Percentiles rank a stretch among this genome's conserved stretches.
Evolutionary conservation across 768 basidiomycete species (phyloP).

Genomic region (Leccinellum albellum): DNA sequence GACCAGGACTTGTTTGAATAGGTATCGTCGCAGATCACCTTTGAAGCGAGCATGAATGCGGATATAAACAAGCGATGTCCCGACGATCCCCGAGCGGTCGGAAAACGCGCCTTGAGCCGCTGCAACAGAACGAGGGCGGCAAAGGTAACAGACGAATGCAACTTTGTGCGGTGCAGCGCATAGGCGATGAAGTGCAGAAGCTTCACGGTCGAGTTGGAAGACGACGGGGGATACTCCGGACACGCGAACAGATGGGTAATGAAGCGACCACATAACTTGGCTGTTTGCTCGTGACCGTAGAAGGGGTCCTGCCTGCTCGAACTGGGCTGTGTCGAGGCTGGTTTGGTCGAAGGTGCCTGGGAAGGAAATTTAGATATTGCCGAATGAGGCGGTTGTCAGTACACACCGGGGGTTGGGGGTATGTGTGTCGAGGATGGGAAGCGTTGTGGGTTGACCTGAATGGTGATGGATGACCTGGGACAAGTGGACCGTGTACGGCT

Average conservation of each 20-base stretch:
- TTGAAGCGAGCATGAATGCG: constrained; percentile 69
- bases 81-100: constrained; percentile 70
- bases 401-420: constrained; percentile 29
- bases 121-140: constrained; percentile 48
- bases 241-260: constrained; percentile 85
- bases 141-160: constrained; percentile 49
- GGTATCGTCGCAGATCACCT: constrained; percentile 91
- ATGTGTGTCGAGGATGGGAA: constrained; percentile 26
- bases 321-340: constrained; percentile 28
- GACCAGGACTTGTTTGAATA: constrained; percentile 93
- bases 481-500: constrained; percentile 30
- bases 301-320: constrained; percentile 26
- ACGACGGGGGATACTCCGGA: constrained; percentile 68
- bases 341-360: constrained; percentile 28
- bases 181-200: constrained; percentile 66
- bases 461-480: constrained; percentile 27
- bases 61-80: constrained; percentile 71
- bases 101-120: constrained; percentile 67
- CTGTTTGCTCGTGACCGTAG: constrained; percentile 67
- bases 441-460: constrained; percentile 25
- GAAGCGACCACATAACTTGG: constrained; percentile 70
- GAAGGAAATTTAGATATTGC: not conserved
- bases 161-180: constrained; percentile 61
- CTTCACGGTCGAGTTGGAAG: constrained; percentile 28
- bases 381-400: not conserved